Evolutionary conservation across 2,329 filamentous ascomycete genomes (phyloP), one percentile per base, ranked within the genome.

Genomic region (Fusarium piperis): DNA sequence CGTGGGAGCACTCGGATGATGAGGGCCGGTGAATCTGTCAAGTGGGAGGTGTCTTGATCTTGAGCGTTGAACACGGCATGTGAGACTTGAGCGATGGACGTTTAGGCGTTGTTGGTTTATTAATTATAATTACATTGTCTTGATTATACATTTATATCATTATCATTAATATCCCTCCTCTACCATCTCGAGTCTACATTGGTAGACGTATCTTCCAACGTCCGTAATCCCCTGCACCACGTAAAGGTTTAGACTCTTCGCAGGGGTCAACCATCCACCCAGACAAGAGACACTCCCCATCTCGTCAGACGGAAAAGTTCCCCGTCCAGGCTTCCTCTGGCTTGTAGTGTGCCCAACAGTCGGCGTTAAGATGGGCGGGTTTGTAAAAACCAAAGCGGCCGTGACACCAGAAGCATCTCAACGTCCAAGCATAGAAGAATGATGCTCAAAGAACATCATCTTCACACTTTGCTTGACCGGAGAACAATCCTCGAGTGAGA

Each of bases 221-320:
- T 57, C 67, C 44, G 59, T 69, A 75, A 75, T 75, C 73, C 73
- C 73, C 73, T 69, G 72, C 73, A 75, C 73, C 73, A 48, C 73
- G 73, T 68, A 75, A 75, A 75, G 73, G 73, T 76, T 75, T 72
- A 75, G 71, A 75, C 73, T 75, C 73, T 58, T 23, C 33, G 66
- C 67, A 74, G 71, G 73, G 73, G 73, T 67, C 23, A 36, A 52
- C 71, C 73, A 73, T 70, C 71, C 55, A 30, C 71, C 39, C 59
- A 26, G 33, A 52, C 44, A 35, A 13, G n/a, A 44, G 23, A 10
- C 28, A 10, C 6, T 46, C 3, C 9, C 44, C 44, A 30, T 51
- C 44, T 51, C 44, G 44, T 51, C 16, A 46, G 23, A 46, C 5
- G 23, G 33, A 8, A 20, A 46, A 28, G 41, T 56, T 44, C 36